These are phyloP conservation scores for Musa beccarii DNA, from an alignment of 176 grass and related monocot species.

Conservation along the genomic window DNA sequence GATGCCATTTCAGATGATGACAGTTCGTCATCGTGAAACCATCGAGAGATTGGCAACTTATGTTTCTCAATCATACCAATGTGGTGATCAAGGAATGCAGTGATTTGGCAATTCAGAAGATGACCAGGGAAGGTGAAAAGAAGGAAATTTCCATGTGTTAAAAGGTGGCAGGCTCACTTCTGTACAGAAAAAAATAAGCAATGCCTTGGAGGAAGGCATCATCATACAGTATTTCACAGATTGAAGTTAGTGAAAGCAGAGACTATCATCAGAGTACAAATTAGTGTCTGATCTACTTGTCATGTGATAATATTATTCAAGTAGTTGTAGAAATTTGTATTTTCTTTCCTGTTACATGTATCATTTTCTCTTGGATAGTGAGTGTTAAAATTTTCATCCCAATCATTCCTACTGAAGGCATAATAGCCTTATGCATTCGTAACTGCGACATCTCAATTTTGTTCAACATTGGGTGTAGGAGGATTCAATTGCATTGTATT, in stretches of 20 bases:
- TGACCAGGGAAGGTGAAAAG: background rate
- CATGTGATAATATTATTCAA: background rate
- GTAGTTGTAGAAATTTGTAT: background rate
- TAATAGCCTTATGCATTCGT: no score
- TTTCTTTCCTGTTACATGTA: background rate
- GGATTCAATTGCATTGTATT: no score
- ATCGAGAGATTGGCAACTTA: background rate
- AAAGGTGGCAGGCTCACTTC: background rate
- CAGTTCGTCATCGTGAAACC: slow-evolving; percentile 52
- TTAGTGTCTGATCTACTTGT: background rate
- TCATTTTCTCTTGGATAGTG: background rate
- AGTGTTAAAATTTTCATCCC: no score
- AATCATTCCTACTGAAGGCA: no score
- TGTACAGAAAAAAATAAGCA: slow-evolving; percentile 9
- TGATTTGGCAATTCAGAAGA: background rate
- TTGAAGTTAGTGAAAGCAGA: background rate
- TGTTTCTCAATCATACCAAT: background rate
- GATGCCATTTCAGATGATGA: slow-evolving; percentile 62
- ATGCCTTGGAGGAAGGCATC: background rate
- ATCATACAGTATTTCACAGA: background rate
- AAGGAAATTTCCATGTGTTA: background rate
- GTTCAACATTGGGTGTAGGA: no score
- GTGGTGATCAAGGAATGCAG: background rate
- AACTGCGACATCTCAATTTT: no score
- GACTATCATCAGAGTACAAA: background rate